These are phyloP conservation scores for Bondarzewia mesenterica DNA, from an alignment of 1,284 basidiomycete genomes.

Conservation along the genomic window DNA sequence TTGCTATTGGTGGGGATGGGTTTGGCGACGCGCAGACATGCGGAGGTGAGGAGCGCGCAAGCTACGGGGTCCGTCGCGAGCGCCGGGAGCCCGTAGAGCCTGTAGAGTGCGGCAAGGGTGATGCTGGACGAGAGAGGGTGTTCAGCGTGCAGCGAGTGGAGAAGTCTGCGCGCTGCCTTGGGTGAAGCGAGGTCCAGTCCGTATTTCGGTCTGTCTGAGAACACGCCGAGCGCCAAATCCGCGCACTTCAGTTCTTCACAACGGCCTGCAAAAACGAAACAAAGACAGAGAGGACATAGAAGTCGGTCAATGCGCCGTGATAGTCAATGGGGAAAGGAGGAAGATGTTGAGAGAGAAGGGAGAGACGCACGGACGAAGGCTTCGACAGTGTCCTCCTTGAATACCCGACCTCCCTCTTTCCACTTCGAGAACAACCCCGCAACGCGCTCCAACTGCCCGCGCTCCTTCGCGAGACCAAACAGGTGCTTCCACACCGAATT, in stretches of 20 bases:
- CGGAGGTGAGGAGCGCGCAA: conserved; percentile 46
- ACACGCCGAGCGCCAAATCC: conserved; percentile 48
- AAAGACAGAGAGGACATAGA: not conserved
- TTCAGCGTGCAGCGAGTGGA: conserved; percentile 36
- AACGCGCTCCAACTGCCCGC: conserved; percentile 38
- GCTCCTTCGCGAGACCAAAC: conserved; percentile 37
- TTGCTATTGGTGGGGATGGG: conserved; percentile 10
- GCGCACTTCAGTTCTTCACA: conserved; percentile 49
- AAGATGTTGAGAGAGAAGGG: not conserved
- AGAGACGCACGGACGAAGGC: conserved; percentile 41
- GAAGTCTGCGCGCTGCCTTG: conserved; percentile 38
- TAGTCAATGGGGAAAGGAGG: too few species aligned
- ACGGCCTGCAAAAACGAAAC: conserved; percentile 34
- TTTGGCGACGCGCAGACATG: conserved; percentile 33
- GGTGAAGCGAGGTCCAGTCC: conserved; percentile 42
- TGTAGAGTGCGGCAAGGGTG: conserved; percentile 41
- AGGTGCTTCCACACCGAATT: conserved; percentile 37
- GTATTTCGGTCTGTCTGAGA: conserved; percentile 54
- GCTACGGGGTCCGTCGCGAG: conserved; percentile 46
- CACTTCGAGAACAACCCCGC: conserved; percentile 37
- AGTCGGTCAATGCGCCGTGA: not conserved
- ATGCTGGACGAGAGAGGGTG: conserved; percentile 40
- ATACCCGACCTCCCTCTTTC: conserved; percentile 33
- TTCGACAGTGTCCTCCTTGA: conserved; percentile 30
- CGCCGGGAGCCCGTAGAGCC: conserved; percentile 42